Conservation (phyloP, 305 asterid genomes). For the Solanum hybrid region DNA sequence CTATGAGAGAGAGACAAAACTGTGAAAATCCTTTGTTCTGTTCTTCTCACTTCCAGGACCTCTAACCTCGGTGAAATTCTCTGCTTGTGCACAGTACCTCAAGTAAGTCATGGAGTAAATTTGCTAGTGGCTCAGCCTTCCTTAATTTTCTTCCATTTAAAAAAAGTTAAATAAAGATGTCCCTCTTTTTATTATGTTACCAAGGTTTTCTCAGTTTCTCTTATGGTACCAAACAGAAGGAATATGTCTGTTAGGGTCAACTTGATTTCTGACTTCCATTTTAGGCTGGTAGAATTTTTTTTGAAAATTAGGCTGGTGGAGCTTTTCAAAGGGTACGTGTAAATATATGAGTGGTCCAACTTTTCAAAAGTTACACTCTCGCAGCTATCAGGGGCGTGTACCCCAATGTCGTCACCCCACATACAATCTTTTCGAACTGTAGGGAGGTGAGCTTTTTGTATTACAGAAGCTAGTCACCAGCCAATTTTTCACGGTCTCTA, state of each 20-base stretch:
- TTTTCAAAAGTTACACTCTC: not conserved
- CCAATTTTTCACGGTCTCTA: not conserved
- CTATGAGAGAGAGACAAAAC: not conserved
- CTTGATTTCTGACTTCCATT: not conserved
- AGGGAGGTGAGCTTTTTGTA: not conserved
- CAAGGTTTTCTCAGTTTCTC: not conserved
- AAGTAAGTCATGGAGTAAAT: not conserved
- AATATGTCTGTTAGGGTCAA: not conserved
- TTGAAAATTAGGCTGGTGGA: not conserved
- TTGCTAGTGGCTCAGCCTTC: not conserved
- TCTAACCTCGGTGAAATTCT: not conserved
- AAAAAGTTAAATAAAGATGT: not conserved
- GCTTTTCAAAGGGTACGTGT: not conserved
- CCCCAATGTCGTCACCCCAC: not conserved
- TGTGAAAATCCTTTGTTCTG: not conserved
- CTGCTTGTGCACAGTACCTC: not conserved
- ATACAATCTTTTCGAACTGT: too few relatives aligned
- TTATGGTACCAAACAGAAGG: not conserved
- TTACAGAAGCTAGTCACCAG: not conserved
- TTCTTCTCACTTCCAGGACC: not conserved
- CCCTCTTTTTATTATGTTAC: not conserved
- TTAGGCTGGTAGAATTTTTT: not conserved
- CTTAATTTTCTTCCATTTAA: not conserved
- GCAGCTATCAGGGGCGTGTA: not conserved
- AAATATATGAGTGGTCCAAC: not conserved